Conservation (phyloP, 2,329 filamentous ascomycete genomes). For the Cladosporium sp. region DNA sequence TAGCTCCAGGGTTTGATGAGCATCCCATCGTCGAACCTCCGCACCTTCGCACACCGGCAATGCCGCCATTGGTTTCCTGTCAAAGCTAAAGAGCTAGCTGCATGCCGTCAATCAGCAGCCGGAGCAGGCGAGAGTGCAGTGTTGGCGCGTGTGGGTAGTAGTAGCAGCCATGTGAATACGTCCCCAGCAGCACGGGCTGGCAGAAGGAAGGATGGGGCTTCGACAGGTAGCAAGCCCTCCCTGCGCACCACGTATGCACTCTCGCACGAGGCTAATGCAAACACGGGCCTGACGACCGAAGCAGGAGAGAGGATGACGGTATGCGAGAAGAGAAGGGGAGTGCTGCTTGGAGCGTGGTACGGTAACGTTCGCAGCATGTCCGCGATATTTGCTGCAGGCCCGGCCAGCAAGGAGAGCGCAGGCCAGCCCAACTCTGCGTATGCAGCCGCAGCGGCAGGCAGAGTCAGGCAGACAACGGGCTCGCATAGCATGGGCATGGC, state of each 20-base stretch:
- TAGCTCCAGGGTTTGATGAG: conserved; percentile 9
- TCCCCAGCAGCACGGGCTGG: conserved; percentile 3
- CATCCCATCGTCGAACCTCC: conserved; percentile 19
- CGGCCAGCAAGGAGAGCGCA: conserved; percentile 10
- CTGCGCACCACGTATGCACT: conserved; percentile 12
- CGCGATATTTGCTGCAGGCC: neutral
- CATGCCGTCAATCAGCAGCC: conserved; percentile 26
- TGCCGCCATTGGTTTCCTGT: conserved; percentile 35
- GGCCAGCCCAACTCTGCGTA: conserved; percentile 7
- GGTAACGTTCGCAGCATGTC: conserved; percentile 12
- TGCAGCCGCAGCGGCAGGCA: conserved; percentile 11
- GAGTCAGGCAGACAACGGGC: conserved; percentile 15
- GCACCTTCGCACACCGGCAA: conserved; percentile 17
- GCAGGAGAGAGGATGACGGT: neutral
- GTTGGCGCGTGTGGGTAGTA: conserved; percentile 9
- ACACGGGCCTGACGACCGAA: conserved; percentile 9
- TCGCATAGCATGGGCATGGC: conserved; percentile 4
- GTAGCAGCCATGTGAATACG: neutral
- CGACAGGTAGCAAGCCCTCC: neutral
- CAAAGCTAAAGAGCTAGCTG: conserved; percentile 39
- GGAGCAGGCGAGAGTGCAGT: conserved; percentile 9
- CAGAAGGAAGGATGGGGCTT: conserved; percentile 8
- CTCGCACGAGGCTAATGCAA: conserved; percentile 13
- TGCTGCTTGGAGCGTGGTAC: neutral
- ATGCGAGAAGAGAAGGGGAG: neutral